A percentile compares a stretch with the other conserved stretches of the same genome.
Evolutionary conservation across 192 early-diverging fungal species (phyloP).

Genomic region (Coemansia sp.): DNA sequence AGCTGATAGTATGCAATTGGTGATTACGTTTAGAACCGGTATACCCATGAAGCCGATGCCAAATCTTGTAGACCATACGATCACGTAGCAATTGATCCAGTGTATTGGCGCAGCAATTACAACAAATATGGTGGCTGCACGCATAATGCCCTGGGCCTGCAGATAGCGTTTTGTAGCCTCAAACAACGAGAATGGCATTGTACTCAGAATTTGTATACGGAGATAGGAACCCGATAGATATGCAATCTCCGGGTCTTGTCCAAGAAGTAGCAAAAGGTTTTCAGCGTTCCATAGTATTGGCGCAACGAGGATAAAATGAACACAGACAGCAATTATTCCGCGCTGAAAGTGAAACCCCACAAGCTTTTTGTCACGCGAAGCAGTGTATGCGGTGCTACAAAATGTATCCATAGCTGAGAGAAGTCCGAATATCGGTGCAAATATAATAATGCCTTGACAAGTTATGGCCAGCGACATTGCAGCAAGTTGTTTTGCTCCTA

Average conservation of each 20-base stretch:
- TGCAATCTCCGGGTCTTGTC: slow-evolving; percentile 67
- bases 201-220: slow-evolving; percentile 64
- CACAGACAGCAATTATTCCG: too few species aligned
- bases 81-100: slow-evolving; percentile 66
- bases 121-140: slow-evolving; percentile 71
- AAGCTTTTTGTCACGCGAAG: too few species aligned
- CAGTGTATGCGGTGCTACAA: too few species aligned
- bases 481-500: too few species aligned
- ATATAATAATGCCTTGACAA: too few species aligned
- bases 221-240: slow-evolving; percentile 60
- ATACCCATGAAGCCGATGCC: slow-evolving; percentile 78
- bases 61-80: slow-evolving; percentile 68
- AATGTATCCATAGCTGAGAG: too few species aligned
- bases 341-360: too few species aligned
- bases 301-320: too few species aligned
- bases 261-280: slow-evolving; percentile 64
- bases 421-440: too few species aligned
- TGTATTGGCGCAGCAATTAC: slow-evolving; percentile 70
- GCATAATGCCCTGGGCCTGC: slow-evolving; percentile 84
- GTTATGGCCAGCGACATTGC: too few species aligned
- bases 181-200: slow-evolving; percentile 71
- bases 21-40: slow-evolving; percentile 68
- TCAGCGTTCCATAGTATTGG: slow-evolving; percentile 36
- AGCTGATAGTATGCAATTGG: slow-evolving; percentile 69
- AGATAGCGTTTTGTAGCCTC: slow-evolving; percentile 80